Base-by-base conservation (phyloP, 2,329 filamentous ascomycete genomes). In the Talaromyces sp. region DNA sequence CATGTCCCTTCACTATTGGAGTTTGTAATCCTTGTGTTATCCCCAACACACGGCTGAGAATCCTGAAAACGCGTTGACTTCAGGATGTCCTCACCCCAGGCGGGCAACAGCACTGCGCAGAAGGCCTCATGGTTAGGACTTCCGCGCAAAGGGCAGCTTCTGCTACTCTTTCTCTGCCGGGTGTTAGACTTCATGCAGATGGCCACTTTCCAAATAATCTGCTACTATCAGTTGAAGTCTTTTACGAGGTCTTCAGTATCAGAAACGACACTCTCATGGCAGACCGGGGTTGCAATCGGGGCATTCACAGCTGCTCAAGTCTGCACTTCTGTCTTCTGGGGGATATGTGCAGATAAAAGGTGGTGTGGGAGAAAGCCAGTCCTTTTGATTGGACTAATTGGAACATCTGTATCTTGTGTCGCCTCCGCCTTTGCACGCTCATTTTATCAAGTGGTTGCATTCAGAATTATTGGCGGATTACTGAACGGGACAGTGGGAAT, bases 181-280 rank as follows among this genome's bases (percentile, higher is more conserved):
- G 77, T 79, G 48, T 77, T 78, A 60, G 77, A 79, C 62, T 78
- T 79, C 64, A 66, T 79, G 14, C 76, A 79, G 66, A 72, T 78
- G 39, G 75, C 76, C 63, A 77, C 76, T 16, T 64, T 78, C 62
- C 77, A 78, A 66, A 85, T 89, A 0, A 94, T 94, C 77, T 89
- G 94, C 83, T 95, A 91, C 78, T 95, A 93, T 74, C 91, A 93
- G 75, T 84, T 96, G 41, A 88, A 88, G 72, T 93, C 89, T 69
- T 93, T 95, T 70, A 78, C 83, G 19, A 83, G 87, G 61, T 82
- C 82, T 1, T 86, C 85, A 11, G 91, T 95, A 67, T 85, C 91
- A 1, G 84, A 84, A 37, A 31, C 4, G 4, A 31, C 27, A 6
- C 27, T 31, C 7, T 31, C 27, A 31, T 31, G 27, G 27, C 91